Evolutionary conservation across 208 protist genomes (phyloP), one percentile per base, ranked within the genome.

Genomic region (Crithidia acanthocephali): DNA sequence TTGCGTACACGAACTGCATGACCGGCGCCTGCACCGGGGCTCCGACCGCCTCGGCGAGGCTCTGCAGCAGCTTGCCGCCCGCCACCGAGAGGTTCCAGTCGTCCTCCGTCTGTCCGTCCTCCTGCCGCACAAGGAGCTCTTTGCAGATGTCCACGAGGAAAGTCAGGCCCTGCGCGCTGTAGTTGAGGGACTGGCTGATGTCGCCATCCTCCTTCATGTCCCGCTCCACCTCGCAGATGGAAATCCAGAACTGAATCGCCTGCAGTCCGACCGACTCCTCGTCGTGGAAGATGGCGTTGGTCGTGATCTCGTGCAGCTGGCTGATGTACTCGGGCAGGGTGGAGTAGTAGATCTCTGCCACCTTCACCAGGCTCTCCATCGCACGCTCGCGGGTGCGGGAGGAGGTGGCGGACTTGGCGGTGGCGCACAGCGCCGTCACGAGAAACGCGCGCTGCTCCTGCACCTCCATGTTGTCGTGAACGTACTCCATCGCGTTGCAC

Each of bases 181-280:
- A 98, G 56, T 95, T 63, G 27, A 92, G 81, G 52, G 81, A 92
- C 40, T 64, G 44, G 32, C 50, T 20, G 32, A 50, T 32, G 30
- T 94, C 81, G 16, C 67, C 80, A 23, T 92, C 84, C 37, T 93
- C 74, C 58, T 86, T 74, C 72, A 98, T 88, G 27, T 94, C 84
- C 1, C 74, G 65, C 85, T 99, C 98, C 42, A 86, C 88, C 57
- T 99, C 98, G 77, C 94, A 98, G 51, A 99, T 95, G 25, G 95
- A 93, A 32, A 95, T 96, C 98, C 98, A 99, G 81, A 99, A 99
- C 67, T 98, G 96, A 63, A 99, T 92, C 6, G 97, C 98, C 85
- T 99, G 98, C 67, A 98, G 85, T 22, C 76, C 89, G 5, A 98
- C 95, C 32, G 66, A 44, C 72, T 99, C 98, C 33, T 92, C 84